Conservation (phyloP, 129 eudicot genomes). For the Deinandra increscens region DNA sequence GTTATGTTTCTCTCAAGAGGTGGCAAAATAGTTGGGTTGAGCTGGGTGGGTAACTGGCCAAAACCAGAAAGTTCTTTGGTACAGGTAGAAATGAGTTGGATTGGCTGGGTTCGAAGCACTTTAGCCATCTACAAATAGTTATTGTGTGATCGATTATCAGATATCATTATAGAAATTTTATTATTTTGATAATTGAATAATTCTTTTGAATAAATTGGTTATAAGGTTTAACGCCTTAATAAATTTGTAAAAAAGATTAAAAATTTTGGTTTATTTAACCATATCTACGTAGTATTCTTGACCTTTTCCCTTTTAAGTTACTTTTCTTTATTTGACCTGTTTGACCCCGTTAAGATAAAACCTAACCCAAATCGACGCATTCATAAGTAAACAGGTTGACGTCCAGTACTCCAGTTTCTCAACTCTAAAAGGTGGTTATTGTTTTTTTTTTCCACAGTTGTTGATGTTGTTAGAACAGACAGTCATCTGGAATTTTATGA, state of each 20-base stretch:
- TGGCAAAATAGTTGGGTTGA: not conserved
- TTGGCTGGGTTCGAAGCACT: not conserved
- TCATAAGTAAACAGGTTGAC: not conserved
- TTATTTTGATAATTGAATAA: not conserved
- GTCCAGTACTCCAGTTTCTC: conserved; percentile 8
- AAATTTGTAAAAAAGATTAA: too few species aligned
- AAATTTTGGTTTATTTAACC: too few species aligned
- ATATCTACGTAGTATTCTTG: too few species aligned
- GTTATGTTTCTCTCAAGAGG: not conserved
- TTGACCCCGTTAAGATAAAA: not conserved
- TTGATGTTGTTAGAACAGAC: conserved; percentile 97
- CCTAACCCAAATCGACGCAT: not conserved
- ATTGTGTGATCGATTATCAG: not conserved
- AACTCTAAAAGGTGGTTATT: not conserved
- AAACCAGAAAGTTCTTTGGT: conserved; percentile 3
- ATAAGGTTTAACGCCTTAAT: not conserved
- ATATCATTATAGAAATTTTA: not conserved
- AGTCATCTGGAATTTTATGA: conserved; percentile 91
- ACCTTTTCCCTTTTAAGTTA: not conserved
- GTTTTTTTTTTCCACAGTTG: conserved; percentile 49
- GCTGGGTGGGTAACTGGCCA: conserved; percentile 1
- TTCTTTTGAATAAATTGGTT: not conserved
- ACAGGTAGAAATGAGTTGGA: not conserved
- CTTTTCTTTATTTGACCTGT: not conserved
- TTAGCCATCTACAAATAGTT: not conserved